Evolutionary conservation across 768 basidiomycete species (phyloP), one percentile per base, ranked within the genome.

Genomic region (Xanthoconium stramineum): DNA sequence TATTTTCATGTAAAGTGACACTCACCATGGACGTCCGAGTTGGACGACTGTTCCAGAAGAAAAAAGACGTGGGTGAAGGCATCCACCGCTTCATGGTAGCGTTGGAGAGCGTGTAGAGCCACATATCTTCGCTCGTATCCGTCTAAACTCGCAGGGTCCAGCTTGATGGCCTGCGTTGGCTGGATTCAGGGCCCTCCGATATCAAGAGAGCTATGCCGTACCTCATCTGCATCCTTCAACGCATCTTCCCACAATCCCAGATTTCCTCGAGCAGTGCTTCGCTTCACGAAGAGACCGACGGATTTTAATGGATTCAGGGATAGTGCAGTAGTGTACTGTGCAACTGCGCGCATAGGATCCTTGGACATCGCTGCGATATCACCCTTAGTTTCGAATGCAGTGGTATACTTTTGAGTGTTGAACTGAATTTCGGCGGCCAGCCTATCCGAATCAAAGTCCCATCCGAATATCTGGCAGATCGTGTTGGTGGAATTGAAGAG

Each of bases 201-300:
- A 30, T 0, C 3, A 1, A 17, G 5, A 17, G 2, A 5, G 12
- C n/a, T 14, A 37, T 12, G 3, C 4, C 2, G 12, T 51, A 57
- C 64, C 29, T 53, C 19, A 19, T 65, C 46, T 14, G 64, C 61
- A 15, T 65, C 60, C 1, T 35, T 37, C 40, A 65, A 20, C 2
- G 60, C 55, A 17, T 56, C 57, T 1, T 54, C 55, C 52, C 59
- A 61, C 7, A 13, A 30, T 5, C 15, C 49, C 48, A 12, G 28
- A n/a, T 5, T 38, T 5, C 15, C 48, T 6, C 11, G 28, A 3
- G 17, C 48, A 5, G 17, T 52, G 50, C 57, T 55, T 29, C 57
- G 57, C 19, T 59, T 44, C 5, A 63, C 32, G n/a, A 63, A 32
- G 3, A 60, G 47, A 19, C 45, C 30, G 2, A 9, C 38, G 1